phyloP scores from a whole-genome alignment of 2,329 filamentous ascomycete species.

The Lecanicillium sp. region DNA sequence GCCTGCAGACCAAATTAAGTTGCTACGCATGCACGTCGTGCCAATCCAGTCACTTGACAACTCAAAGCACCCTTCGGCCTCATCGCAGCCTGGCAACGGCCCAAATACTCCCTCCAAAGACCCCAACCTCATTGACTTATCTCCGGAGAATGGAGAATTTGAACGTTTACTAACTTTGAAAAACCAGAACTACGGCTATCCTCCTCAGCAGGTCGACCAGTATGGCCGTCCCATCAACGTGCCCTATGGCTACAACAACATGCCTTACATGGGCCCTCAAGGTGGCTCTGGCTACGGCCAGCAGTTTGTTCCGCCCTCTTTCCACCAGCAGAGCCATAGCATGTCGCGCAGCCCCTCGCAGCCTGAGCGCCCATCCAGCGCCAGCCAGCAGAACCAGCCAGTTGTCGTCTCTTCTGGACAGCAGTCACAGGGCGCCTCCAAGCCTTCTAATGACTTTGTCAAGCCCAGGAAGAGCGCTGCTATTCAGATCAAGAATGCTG shows the following conservation, averaged over 20 bases:
- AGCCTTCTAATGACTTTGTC: constrained; percentile 37
- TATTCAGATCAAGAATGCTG: constrained; percentile 76
- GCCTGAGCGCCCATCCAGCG: constrained; percentile 60
- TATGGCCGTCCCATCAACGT: constrained; percentile 29
- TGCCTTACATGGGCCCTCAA: constrained; percentile 41
- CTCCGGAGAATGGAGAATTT: constrained; percentile 61
- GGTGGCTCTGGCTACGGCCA: constrained; percentile 43
- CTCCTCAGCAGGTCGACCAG: constrained; percentile 32
- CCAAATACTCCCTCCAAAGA: constrained; percentile 19
- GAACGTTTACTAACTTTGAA: constrained; percentile 64
- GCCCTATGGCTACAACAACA: constrained; percentile 35
- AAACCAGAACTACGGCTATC: constrained; percentile 56
- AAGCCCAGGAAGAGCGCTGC: constrained; percentile 61
- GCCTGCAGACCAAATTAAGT: constrained; percentile 1
- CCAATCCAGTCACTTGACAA: neutral
- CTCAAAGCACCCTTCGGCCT: constrained; percentile 2
- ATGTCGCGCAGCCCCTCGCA: constrained; percentile 84
- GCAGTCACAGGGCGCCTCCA: constrained; percentile 41
- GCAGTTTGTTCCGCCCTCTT: constrained; percentile 31
- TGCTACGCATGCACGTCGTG: constrained; percentile 1
- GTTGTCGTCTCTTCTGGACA: constrained; percentile 55
- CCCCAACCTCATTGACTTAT: constrained; percentile 45
- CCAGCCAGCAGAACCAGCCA: constrained; percentile 49
- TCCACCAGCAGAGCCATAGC: constrained; percentile 48
- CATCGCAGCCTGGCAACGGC: constrained; percentile 10